Evolutionary conservation across 345 rosid species (phyloP), one percentile per base, ranked within the genome.

Genomic region (Geranium rotundifolium): DNA sequence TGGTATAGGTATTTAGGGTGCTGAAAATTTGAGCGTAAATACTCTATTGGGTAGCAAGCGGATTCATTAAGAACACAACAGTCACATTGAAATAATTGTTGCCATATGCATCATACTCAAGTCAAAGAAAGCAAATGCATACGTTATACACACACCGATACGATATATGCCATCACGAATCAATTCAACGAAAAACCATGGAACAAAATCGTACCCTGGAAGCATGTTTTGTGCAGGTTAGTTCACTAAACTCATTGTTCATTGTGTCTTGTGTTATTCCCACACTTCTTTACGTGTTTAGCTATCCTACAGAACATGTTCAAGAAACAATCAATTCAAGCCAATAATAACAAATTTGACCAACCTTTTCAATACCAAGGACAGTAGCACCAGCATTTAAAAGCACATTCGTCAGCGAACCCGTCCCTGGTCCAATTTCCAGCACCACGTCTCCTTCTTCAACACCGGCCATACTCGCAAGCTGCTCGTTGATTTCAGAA

Each of bases 371-470:
- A 46, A 89, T 81, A 17, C 87, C 93, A 59, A 92, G 85, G 60
- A 92, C 87, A 0, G 81, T 78, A 67, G 95, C 91, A 34, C 93
- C 95, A 13, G 71, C 70, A 62, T 74, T 69, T 64, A 92, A 19
- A 61, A 89, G 93, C 27, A 82, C 85, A 68, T 85, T 81, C 63
- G 98, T 89, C 58, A 92, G 79, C 61, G 96, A 92, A 59, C 98
- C 98, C 19, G 96, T 89, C 52, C 96, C 98, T 0, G 96, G 93
- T 41, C 98, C 98, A 67, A 92, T 89, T 80, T 89, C 98, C 65
- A 92, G 73, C 59, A 92, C 93, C 56, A 85, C 62, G 60, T 92
- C 93, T 62, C 93, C 96, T 69, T 85, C 88, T 61, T 82, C 69
- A 18, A 89, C 78, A 56, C 76, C 59, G 23, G 91, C 96, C 19